A percentile compares a stretch with the other conserved stretches of the same genome.
These are phyloP conservation scores for Coelastrella sp. DNA, from an alignment of 139 green algal species.

Conservation along the genomic window DNA sequence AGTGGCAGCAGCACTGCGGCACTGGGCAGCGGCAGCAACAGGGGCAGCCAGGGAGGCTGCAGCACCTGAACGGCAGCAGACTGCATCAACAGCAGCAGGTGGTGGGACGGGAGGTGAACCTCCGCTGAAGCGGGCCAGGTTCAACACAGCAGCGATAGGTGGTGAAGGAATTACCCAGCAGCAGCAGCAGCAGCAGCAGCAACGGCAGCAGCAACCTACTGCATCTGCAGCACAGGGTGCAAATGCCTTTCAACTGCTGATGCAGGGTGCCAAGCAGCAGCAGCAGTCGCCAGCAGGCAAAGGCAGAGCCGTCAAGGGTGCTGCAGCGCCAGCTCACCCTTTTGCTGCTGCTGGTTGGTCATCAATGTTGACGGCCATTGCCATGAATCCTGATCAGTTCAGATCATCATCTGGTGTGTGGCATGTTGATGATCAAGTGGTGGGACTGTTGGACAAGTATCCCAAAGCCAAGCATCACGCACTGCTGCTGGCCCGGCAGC, in stretches of 20 bases:
- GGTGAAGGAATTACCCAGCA: neutral
- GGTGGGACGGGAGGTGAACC: neutral
- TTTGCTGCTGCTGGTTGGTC: constrained; percentile 29
- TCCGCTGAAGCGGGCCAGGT: neutral
- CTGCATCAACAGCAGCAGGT: neutral
- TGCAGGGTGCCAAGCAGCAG: constrained; percentile 22
- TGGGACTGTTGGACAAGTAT: constrained; percentile 73
- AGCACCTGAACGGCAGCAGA: neutral
- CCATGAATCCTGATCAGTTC: neutral
- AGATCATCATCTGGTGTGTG: constrained; percentile 44
- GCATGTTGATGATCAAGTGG: constrained; percentile 56
- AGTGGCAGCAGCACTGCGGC: neutral
- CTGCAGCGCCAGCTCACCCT: neutral
- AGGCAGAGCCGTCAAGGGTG: neutral
- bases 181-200: constrained; percentile 13
- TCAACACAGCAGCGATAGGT: neutral
- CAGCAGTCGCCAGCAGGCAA: neutral
- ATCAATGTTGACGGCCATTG: neutral
- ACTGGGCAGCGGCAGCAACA: neutral
- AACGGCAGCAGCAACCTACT: constrained; percentile 2
- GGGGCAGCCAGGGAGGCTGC: neutral
- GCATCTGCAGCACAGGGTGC: constrained; percentile 41
- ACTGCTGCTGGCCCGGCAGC: constrained; percentile 72
- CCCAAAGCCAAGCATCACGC: constrained; percentile 76
- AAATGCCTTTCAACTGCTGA: constrained; percentile 22